Base-by-base conservation (phyloP, 2,329 filamentous ascomycete genomes). In the Xylariaceae sp. region DNA sequence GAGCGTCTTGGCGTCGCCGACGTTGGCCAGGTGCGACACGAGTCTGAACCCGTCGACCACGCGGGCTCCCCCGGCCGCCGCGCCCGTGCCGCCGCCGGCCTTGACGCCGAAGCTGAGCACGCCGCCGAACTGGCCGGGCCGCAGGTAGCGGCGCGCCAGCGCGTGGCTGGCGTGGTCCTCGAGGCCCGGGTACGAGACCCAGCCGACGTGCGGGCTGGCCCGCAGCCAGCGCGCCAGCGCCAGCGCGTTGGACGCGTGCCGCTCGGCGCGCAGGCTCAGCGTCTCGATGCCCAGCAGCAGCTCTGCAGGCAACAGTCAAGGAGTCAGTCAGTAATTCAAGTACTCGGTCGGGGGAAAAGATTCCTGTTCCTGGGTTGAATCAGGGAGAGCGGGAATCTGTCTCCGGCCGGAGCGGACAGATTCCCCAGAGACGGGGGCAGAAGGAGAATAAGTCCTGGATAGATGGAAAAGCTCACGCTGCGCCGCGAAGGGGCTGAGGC, bases 31-130 rank as follows among this genome's bases (percentile, higher is more conserved):
- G 63, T 96, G 95, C 13, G 87, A 94, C 51, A 96, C 87, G 47
- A 98, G 65, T 72, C 93, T 92, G 68, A 98, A 93, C 48, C 79
- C 79, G 61, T 98, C 92, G 33, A 96, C 92, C 19, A 96, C 77
- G 61, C 88, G 79, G 57, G 78, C 83, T 40, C 92, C 90, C 12
- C 83, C 87, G n/a, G 65, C 70, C 40, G 76, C 85, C 39, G 85
- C 88, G 3, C 90, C 89, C 67, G 93, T 94, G 41, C 95, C 83
- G 33, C 92, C 92, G 49, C 98, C 92, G 50, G 84, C 93, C 43
- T 98, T 62, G 13, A 98, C 89, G 50, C 92, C 89, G n/a, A n/a
- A n/a, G n/a, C n/a, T n/a, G n/a, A n/a, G n/a, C n/a, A n/a, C n/a
- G n/a, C n/a, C n/a, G 31, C 90, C 90, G 51, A 82, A 92, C n/a